Base-by-base conservation (phyloP, 805 yeast species). In the Candida hispaniensis region DNA sequence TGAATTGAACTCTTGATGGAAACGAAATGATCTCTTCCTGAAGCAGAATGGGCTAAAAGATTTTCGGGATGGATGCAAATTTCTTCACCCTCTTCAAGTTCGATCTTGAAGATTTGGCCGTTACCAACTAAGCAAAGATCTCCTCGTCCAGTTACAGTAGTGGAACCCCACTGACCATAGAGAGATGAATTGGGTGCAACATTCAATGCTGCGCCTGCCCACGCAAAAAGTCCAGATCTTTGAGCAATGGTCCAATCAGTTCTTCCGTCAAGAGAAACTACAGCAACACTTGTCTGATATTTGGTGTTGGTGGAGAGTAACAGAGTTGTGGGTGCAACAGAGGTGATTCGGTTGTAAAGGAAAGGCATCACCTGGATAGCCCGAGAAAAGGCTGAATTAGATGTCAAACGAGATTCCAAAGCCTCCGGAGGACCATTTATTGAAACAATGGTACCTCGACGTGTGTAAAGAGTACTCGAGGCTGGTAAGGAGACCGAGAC, bases 401-500 rank as follows among this genome's bases (percentile, higher is more conserved):
- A 54, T 1, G 56, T 44, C 14, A 51, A 45, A 45, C 46, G 25
- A 11, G 39, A 30, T 20, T 26, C 13, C 30, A 48, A 47, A 25
- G 50, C 46, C 5, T 45, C 47, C 14, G 48, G 39, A 30, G 59
- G 55, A 1, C 72, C 72, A 46, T 65, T 63, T 18, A 66, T 53
- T 1, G 65, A 68, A 12, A 67, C 52, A 24, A 67, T 46, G 1
- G 62, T 46, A 14, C 70, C 70, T 22, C 61, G 54, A 22, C 67
- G 50, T 14, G 64, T 55, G 33, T 48, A 60, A 17, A 66, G 45
- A n/a, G 47, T 44, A 3, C 66, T 51, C 4, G 63, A 53, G 6
- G 66, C 60, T 3, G 72, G 72, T 26, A 67, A 39, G 10, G 59
- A 50, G 10, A 66, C 58, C 30, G 58, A 58, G 27, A 67, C 50